Conservation (phyloP, 164 flowering plant genomes). For the Vitis rupestris region DNA sequence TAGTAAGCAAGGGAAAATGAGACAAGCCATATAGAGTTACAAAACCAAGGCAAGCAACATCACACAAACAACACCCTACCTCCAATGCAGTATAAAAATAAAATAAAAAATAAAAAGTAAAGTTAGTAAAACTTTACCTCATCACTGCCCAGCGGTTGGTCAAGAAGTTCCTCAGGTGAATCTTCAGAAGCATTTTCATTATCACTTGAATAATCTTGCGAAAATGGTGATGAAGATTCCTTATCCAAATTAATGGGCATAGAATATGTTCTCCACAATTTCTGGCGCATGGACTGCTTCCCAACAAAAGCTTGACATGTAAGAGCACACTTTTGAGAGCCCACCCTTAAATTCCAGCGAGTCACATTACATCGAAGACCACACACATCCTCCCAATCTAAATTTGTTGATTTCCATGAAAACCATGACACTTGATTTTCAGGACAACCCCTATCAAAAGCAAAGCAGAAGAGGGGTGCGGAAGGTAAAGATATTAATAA, state of each 20-base stretch:
- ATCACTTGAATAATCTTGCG: slow-evolving; percentile 23
- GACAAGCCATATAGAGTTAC: too few species aligned
- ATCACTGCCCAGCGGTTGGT: slow-evolving; percentile 33
- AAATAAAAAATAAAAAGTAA: neutral
- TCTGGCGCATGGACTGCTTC: slow-evolving; percentile 3
- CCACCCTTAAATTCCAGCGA: slow-evolving; percentile 13
- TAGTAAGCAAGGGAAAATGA: too few species aligned
- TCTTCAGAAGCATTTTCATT: slow-evolving; percentile 23
- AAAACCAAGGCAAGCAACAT: too few species aligned
- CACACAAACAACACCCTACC: neutral
- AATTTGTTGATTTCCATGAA: slow-evolving; percentile 23
- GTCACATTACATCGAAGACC: slow-evolving; percentile 17
- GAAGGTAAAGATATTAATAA: too few species aligned
- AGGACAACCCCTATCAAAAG: slow-evolving; percentile 31
- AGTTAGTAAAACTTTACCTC: slow-evolving; percentile 33
- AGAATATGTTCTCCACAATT: slow-evolving; percentile 23
- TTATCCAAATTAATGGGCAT: slow-evolving; percentile 32
- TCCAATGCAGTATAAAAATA: neutral
- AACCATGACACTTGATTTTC: slow-evolving; percentile 22
- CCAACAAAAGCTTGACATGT: slow-evolving; percentile 10
- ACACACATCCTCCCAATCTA: slow-evolving; percentile 13
- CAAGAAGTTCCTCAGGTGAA: slow-evolving; percentile 26
- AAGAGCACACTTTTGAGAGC: slow-evolving; percentile 15
- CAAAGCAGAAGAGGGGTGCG: neutral
- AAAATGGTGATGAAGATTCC: slow-evolving; percentile 29